phyloP scores from a whole-genome alignment of 208 protist species.

The Wallacemonas collosoma region DNA sequence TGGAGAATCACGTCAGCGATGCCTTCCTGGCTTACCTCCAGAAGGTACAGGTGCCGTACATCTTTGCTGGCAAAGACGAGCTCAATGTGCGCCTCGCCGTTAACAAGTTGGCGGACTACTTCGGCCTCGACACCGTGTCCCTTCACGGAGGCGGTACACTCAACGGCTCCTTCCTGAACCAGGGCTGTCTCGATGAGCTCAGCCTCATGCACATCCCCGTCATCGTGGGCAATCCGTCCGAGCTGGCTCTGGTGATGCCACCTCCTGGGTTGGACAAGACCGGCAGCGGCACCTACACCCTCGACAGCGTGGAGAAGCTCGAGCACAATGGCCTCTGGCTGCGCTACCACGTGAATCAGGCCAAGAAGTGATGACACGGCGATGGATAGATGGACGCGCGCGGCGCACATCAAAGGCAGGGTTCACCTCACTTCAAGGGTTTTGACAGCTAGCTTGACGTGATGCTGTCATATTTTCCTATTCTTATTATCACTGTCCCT shows the following conservation, averaged over 20 bases:
- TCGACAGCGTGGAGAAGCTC: conserved; percentile 30
- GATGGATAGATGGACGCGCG: no score
- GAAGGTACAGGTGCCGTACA: conserved; percentile 28
- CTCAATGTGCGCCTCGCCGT: conserved; percentile 26
- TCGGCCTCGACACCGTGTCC: conserved; percentile 21
- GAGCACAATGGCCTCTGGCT: conserved; percentile 23
- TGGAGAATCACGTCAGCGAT: conserved; percentile 30
- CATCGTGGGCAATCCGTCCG: conserved; percentile 16
- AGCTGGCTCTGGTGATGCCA: conserved; percentile 24
- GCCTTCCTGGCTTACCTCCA: conserved; percentile 28
- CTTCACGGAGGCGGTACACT: conserved; percentile 32
- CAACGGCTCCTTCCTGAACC: conserved; percentile 34
- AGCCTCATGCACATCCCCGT: conserved; percentile 27
- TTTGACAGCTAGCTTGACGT: no score
- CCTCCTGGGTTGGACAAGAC: conserved; percentile 20
- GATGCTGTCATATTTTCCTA: neutral
- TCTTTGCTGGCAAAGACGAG: conserved; percentile 33
- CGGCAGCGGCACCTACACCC: conserved; percentile 7
- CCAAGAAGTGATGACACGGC: neutral
- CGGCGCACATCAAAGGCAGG: no score
- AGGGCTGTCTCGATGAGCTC: conserved; percentile 20
- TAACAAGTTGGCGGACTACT: conserved; percentile 24
- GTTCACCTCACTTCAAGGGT: no score
- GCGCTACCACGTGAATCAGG: conserved; percentile 18
- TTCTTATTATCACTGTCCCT: conserved; percentile 9